Percentiles rank a stretch among this genome's conserved stretches.
These are phyloP conservation scores for Blastocystis sp. DNA, from an alignment of 352 stramenopile species.

Conservation along the genomic window DNA sequence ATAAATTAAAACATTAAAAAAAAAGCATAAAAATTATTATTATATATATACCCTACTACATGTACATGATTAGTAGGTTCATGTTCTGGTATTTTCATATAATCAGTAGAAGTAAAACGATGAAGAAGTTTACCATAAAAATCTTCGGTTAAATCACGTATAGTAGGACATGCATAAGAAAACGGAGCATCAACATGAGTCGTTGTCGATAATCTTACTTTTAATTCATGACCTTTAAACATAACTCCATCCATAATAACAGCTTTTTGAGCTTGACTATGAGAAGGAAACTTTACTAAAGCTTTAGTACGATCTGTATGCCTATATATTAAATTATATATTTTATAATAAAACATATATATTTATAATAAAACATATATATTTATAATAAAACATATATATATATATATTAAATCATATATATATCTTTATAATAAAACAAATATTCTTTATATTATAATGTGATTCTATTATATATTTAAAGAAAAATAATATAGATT, in stretches of 20 bases:
- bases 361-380: no score
- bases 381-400: no score
- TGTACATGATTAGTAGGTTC: slow-evolving; percentile 9
- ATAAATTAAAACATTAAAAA: neutral
- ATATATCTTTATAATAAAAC: no score
- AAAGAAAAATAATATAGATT: no score
- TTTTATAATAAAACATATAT: no score
- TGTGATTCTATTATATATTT: no score
- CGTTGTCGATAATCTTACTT: slow-evolving; percentile 27
- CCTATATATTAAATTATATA: slow-evolving; percentile 1
- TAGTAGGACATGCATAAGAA: slow-evolving; percentile 17
- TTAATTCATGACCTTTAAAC: slow-evolving; percentile 2
- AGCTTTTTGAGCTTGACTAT: slow-evolving; percentile 22
- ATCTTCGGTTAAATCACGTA: slow-evolving; percentile 30
- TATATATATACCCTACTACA: slow-evolving; percentile 9
- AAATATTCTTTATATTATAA: no score
- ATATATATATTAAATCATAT: no score
- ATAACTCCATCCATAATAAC: slow-evolving; percentile 20
- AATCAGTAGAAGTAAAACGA: slow-evolving; percentile 24
- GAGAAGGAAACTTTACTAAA: slow-evolving; percentile 10
- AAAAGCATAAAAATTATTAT: neutral
- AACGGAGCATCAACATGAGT: slow-evolving; percentile 18
- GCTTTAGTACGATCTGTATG: slow-evolving; percentile 22
- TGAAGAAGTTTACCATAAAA: slow-evolving; percentile 34
- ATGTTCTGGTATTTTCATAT: slow-evolving; percentile 25